Base-by-base conservation (phyloP, 2,329 filamentous ascomycete genomes). In the Capronia epimyces region DNA sequence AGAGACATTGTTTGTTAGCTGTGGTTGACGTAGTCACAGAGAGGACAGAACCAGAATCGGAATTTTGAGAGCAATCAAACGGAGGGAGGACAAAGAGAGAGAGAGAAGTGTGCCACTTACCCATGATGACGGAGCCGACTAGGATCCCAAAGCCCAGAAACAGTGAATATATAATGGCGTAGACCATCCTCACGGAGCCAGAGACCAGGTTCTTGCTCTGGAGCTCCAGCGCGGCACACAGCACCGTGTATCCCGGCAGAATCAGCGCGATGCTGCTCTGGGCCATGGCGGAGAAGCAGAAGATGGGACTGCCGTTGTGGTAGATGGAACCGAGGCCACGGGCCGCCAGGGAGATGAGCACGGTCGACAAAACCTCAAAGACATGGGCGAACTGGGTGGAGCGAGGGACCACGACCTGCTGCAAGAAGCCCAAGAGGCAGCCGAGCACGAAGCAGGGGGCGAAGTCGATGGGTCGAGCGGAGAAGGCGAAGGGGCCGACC, bases 401-500 rank as follows among this genome's bases (percentile, higher is more conserved):
- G 18, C 76, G 80, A 0, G 88, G 86, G 0, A 86, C 84, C 3
- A 89, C 41, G 41, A 31, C 25, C 12, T 31, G 41, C 15, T 43
- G 25, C 41, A 43, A n/a, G 20, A 43, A 22, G 6, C 41, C 41
- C 24, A 43, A 21, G 3, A 25, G 31, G 25, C 41, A 43, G 22
- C 41, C 41, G 24, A 43, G 41, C 15, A 43, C 25, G 25, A 43
- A 93, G 16, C 83, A 82, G 22, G 90, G 77, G 0, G 87, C 87
- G 52, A 93, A 71, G 64, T 94, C 89, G 61, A 91, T 84, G 34
- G 83, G 80, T 2, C 87, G 79, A 2, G 85, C 86, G 49, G 82
- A 74, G 63, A 93, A 94, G 2, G 86, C 87, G 62, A 93, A 93
- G 0, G 87, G 87, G 0, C 85, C 87, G 1, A 93, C 87, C 5